Base-by-base conservation (phyloP, 1,139 yeast genomes). In the Candida neerlandica region DNA sequence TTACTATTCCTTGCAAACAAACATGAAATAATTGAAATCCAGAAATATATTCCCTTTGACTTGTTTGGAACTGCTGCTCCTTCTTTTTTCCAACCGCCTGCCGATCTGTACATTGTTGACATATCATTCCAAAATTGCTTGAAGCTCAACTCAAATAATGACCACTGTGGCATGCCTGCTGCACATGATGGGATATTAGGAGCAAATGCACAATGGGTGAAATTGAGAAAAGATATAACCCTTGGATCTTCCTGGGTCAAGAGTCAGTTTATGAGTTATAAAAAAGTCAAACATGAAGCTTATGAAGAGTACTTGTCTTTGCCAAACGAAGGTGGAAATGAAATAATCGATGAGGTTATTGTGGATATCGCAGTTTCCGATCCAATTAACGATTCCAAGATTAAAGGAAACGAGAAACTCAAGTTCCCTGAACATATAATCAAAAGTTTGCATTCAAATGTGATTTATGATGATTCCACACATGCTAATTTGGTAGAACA, bases 291-390 rank as follows among this genome's bases (percentile, higher is more conserved):
- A 18, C 52, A 51, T 37, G 50, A 41, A 30, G 30, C 46, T 41
- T 51, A 44, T 27, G 21, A 37, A 41, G 44, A 47, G 27, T 45
- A 48, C 14, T 40, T 52, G 34, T 23, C 44, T 12, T 12, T 29
- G n/a, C 34, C 18, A 15, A 40, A 41, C 16, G n/a, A 40, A 15
- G 38, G 41, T 11, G 40, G 44, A 15, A 44, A 50, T 30, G 49
- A 45, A n/a, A 21, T 50, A 38, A 51, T 53, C 7, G 55, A 58
- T 42, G 61, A 61, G 26, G 78, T 73, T 5, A 62, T 76, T 21
- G 56, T 71, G n/a, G 79, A 75, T 54, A 59, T 75, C 11, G 77
- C 77, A 2, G 61, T 75, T 5, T 58, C 60, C n/a, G 60, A 67
- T 42, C 64, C 66, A 2, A 45, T 47, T 2, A 45, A 46, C 1